These are phyloP conservation scores for Cryptococcus sp. DNA, from an alignment of 1,284 basidiomycete genomes.

Conservation along the genomic window DNA sequence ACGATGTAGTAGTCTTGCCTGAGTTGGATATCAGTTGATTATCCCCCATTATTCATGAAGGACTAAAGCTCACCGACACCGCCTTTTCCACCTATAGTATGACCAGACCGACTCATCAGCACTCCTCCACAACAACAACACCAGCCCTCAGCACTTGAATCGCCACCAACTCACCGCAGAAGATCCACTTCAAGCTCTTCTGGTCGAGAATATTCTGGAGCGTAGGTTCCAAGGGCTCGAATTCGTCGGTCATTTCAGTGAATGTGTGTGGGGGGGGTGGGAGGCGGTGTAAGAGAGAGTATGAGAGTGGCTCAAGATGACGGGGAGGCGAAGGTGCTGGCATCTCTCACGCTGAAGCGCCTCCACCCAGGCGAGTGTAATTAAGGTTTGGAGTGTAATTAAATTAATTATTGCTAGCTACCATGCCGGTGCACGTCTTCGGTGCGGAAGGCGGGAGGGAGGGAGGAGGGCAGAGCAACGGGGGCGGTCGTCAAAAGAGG, in stretches of 20 bases:
- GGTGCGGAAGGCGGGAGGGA: too few relatives aligned
- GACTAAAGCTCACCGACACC: constrained; percentile 70
- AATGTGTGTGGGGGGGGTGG: not conserved
- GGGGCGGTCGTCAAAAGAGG: too few relatives aligned
- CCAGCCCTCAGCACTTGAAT: too few relatives aligned
- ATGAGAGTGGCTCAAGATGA: not conserved
- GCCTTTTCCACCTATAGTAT: constrained; percentile 75
- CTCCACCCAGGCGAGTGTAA: not conserved
- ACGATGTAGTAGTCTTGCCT: constrained; percentile 95
- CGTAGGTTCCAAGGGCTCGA: constrained; percentile 62
- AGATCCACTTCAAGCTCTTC: constrained; percentile 88
- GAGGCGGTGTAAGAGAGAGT: not conserved
- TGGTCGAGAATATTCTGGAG: constrained; percentile 88
- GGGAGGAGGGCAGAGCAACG: too few relatives aligned
- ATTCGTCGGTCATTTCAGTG: constrained; percentile 23
- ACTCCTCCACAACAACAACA: not conserved
- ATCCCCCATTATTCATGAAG: not conserved
- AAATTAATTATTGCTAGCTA: too few relatives aligned
- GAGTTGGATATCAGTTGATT: constrained; percentile 7
- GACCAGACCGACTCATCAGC: not conserved
- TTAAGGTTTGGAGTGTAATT: too few relatives aligned
- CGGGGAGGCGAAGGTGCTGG: constrained; percentile 5
- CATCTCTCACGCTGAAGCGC: not conserved
- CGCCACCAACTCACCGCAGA: constrained; percentile 82
- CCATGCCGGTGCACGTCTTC: too few relatives aligned